These are phyloP conservation scores for Fusarium sp. DNA, from an alignment of 2,329 filamentous ascomycete species.

Conservation along the genomic window DNA sequence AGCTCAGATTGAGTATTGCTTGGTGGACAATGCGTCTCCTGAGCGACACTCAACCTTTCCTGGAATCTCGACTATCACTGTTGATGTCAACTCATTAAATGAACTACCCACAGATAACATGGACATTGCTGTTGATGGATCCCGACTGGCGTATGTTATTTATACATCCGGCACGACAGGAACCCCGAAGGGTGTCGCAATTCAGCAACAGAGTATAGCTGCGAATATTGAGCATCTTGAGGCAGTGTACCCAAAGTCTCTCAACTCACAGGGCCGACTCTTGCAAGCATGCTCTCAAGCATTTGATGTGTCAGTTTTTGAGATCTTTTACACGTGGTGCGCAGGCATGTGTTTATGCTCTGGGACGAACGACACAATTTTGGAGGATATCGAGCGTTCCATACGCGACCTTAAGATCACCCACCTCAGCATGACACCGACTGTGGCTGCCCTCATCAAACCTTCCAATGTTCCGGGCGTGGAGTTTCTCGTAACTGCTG, in stretches of 20 bases:
- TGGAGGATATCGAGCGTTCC: conserved; percentile 76
- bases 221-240: conserved; percentile 79
- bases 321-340: conserved; percentile 88
- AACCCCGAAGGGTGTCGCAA: conserved; percentile 81
- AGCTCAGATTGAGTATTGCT: conserved; percentile 63
- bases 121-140: conserved; percentile 55
- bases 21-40: conserved; percentile 55
- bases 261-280: conserved; percentile 65
- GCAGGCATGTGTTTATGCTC: conserved; percentile 84
- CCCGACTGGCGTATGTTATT: conserved; percentile 78
- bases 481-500: conserved; percentile 82
- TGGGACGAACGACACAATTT: conserved; percentile 79
- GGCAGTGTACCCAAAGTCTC: conserved; percentile 71
- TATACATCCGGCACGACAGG: conserved; percentile 90
- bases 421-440: conserved; percentile 88
- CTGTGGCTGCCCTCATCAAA: conserved; percentile 81
- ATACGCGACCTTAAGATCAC: conserved; percentile 76
- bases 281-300: conserved; percentile 87
- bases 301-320: conserved; percentile 90
- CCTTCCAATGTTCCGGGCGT: conserved; percentile 78
- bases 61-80: conserved; percentile 50
- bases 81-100: conserved; percentile 50
- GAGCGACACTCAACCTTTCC: conserved; percentile 26
- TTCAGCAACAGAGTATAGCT: conserved; percentile 81
- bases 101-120: conserved; percentile 55